phyloP scores from a whole-genome alignment of 805 yeast genomes.

The Kodamaea neixiangensis region DNA sequence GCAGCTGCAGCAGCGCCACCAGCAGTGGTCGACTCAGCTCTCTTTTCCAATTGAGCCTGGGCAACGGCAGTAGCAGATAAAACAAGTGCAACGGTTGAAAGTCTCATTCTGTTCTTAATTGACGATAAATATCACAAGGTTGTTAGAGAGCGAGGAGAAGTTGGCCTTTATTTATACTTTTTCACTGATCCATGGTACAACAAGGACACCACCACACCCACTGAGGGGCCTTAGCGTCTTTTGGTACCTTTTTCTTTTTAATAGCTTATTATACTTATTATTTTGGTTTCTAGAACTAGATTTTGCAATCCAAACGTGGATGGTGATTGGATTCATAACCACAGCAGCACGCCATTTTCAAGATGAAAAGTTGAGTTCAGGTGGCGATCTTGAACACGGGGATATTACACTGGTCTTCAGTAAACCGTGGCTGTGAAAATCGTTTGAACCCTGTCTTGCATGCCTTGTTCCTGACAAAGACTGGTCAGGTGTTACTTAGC shows the following conservation, averaged over 20 bases:
- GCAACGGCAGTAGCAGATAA: constrained; percentile 15
- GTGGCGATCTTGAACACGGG: background rate
- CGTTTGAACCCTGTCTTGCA: background rate
- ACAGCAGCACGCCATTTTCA: background rate
- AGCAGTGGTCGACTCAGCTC: constrained; percentile 25
- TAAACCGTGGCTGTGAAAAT: constrained; percentile 1
- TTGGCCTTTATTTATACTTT: constrained; percentile 1
- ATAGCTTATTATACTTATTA: constrained; percentile 2
- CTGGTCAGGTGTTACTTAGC: background rate
- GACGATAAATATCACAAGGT: background rate
- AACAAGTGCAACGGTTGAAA: constrained; percentile 13
- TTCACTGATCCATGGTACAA: background rate
- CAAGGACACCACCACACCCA: background rate
- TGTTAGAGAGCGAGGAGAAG: background rate
- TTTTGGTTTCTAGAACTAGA: background rate
- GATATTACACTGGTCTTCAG: background rate
- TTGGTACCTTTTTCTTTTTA: constrained; percentile 2
- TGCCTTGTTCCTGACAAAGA: background rate
- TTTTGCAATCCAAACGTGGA: constrained; percentile 4
- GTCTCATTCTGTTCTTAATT: constrained; percentile 13
- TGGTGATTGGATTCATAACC: background rate
- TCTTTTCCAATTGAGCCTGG: constrained; percentile 16
- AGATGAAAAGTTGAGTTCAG: background rate
- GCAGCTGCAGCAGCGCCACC: constrained; percentile 20
- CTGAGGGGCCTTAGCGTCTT: background rate